Percentiles rank a stretch among this genome's conserved stretches.
These are phyloP conservation scores for Galerina marginata DNA, from an alignment of 768 basidiomycete species.

Conservation along the genomic window DNA sequence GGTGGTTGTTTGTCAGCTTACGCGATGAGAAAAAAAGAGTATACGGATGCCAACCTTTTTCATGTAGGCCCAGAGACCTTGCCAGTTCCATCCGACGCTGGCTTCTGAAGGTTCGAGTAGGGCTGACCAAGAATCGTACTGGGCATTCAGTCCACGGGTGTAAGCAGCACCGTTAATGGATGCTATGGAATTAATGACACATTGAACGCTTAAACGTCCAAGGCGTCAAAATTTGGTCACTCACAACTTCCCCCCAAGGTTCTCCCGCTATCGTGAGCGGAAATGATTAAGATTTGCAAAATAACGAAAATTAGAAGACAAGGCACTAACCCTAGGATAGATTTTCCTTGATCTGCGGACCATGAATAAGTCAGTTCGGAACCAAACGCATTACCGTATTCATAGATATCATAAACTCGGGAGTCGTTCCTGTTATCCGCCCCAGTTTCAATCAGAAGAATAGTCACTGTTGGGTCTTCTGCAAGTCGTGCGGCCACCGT, in stretches of 20 bases:
- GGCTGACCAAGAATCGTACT: slow-evolving; percentile 49
- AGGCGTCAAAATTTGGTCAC: slow-evolving; percentile 12
- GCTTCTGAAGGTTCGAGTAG: slow-evolving; percentile 46
- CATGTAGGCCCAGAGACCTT: slow-evolving; percentile 49
- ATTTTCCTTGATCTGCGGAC: slow-evolving; percentile 46
- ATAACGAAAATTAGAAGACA: neutral
- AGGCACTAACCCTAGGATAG: slow-evolving; percentile 42
- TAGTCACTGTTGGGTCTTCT: slow-evolving; percentile 45
- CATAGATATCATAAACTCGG: slow-evolving; percentile 51
- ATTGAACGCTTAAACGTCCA: neutral
- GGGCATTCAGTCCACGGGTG: slow-evolving; percentile 47
- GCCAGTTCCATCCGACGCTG: slow-evolving; percentile 53
- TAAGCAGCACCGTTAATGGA: slow-evolving; percentile 56
- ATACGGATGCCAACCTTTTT: slow-evolving; percentile 42
- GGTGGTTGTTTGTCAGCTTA: neutral
- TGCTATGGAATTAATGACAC: slow-evolving; percentile 22
- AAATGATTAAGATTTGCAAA: neutral
- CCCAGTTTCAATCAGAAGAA: slow-evolving; percentile 60
- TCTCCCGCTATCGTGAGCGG: slow-evolving; percentile 41
- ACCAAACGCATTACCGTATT: slow-evolving; percentile 46
- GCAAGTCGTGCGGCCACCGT: slow-evolving; percentile 54
- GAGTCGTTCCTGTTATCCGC: slow-evolving; percentile 50
- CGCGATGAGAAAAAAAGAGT: neutral
- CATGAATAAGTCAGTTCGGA: slow-evolving; percentile 52
- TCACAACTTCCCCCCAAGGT: slow-evolving; percentile 49